Evolutionary conservation across 805 yeast species (phyloP), one percentile per base, ranked within the genome.

Genomic region (Wickerhamomyces xylosicus): DNA sequence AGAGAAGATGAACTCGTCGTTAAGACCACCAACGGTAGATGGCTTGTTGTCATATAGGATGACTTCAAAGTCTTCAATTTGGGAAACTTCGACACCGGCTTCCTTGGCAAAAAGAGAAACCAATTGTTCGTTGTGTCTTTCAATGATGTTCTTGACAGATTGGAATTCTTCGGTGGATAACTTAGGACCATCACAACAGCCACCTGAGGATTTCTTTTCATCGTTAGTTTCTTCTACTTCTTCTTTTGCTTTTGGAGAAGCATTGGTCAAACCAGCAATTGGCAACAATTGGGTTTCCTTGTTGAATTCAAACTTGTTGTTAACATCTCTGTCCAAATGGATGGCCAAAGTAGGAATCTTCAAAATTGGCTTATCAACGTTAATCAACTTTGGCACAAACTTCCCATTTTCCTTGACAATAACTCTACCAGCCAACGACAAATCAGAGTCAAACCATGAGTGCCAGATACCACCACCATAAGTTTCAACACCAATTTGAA

Each of bases 391-490:
- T 3, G 95, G 73, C 36, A 74, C 72, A 41, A 62, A 69, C 39
- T 69, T 65, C 8, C 74, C 80, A 18, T 54, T 61, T 15, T 56
- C 52, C 31, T 64, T 66, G 15, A 85, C 81, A 55, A 79, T 79
- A 1, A 90, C 95, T 48, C 97, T 70, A 14, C 98, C 98, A 8
- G 97, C 97, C 43, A 87, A 65, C 31, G 90, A 72, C 49, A 92
- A 69, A 58, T 90, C 97, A 43, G 97, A 76, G 59, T 90, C 98
- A 54, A 92, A 90, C 97, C 97, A 90, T 5, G 95, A 76, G 56
- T 85, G 96, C 77, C 97, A 92, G 40, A 89, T 78, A 37, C 95
- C 92, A 28, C 97, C 97, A 41, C 98, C 97, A 54, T 90, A 90
- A 37, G 80, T 74, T 60, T 92, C 97, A 9, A 92, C 95, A 31